Percentiles rank a stretch among this genome's conserved stretches.
phyloP scores from a whole-genome alignment of 2,329 filamentous ascomycete genomes.

The Leptodontidium sp. region DNA sequence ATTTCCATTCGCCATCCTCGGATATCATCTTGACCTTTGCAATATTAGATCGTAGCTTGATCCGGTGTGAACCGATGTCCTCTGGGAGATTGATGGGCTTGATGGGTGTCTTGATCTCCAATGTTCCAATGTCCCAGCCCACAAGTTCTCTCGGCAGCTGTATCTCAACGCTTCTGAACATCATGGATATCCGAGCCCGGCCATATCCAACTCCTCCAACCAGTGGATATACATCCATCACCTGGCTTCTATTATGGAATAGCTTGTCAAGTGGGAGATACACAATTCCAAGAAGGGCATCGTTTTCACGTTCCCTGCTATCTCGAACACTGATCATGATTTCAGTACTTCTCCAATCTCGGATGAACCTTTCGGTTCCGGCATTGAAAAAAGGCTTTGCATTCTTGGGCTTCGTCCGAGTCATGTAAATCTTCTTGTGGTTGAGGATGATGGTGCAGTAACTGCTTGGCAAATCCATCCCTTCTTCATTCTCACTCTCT shows the following conservation, averaged over 20 bases:
- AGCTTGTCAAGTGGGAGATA: conserved; percentile 70
- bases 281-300: conserved; percentile 74
- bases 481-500: conserved; percentile 66
- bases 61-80: conserved; percentile 55
- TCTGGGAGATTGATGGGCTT: conserved; percentile 55
- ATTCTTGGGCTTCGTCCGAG: conserved; percentile 80
- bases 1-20: conserved; percentile 59
- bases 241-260: conserved; percentile 68
- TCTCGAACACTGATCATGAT: conserved; percentile 74
- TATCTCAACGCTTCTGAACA: conserved; percentile 74
- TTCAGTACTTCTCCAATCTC: conserved; percentile 72
- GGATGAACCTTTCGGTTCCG: conserved; percentile 75
- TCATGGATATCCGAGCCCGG: conserved; percentile 72
- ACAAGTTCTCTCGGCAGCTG: conserved; percentile 64
- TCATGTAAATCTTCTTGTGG: conserved; percentile 73
- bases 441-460: conserved; percentile 80
- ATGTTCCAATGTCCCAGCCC: conserved; percentile 77
- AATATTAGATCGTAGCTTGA: conserved; percentile 64
- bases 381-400: conserved; percentile 82
- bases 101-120: conserved; percentile 66
- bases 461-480: conserved; percentile 70
- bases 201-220: conserved; percentile 78
- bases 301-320: conserved; percentile 72
- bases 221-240: conserved; percentile 72
- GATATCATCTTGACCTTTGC: conserved; percentile 63